These are phyloP conservation scores for Clitopilus passeckerianus DNA, from an alignment of 768 basidiomycete species.

Conservation along the genomic window DNA sequence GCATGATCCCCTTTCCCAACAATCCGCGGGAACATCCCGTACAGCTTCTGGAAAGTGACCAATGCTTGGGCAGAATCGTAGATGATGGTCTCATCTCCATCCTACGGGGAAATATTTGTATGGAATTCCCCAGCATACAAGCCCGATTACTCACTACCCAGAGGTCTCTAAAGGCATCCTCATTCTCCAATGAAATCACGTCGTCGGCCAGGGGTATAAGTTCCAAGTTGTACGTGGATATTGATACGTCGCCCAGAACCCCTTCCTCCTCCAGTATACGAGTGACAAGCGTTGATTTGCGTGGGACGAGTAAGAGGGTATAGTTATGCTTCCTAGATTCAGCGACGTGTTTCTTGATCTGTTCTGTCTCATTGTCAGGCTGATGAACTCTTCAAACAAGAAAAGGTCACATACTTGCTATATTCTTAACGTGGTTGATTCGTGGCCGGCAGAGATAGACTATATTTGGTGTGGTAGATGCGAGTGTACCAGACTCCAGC, in stretches of 20 bases:
- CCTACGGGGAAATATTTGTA: conserved; percentile 36
- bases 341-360: conserved; percentile 78
- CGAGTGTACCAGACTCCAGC: conserved; percentile 87
- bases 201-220: conserved; percentile 94
- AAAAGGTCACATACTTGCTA: conserved; percentile 67
- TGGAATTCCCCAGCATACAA: too few relatives aligned
- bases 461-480: conserved; percentile 80
- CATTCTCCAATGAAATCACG: conserved; percentile 85
- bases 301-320: conserved; percentile 83
- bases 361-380: conserved; percentile 50
- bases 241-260: conserved; percentile 91
- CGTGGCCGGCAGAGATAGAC: conserved; percentile 90
- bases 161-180: conserved; percentile 80
- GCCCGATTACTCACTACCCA: conserved; percentile 66
- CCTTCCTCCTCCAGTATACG: conserved; percentile 92
- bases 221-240: conserved; percentile 86
- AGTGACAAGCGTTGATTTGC: conserved; percentile 80
- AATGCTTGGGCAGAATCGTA: conserved; percentile 89
- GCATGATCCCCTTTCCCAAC: conserved; percentile 91
- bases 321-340: conserved; percentile 77
- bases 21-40: conserved; percentile 87
- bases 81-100: conserved; percentile 87
- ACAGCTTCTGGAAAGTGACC: conserved; percentile 75
- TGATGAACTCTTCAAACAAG: not conserved
- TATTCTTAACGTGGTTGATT: conserved; percentile 81